Percentiles rank a stretch among this genome's conserved stretches.
Evolutionary conservation across 73 alveolate genomes (phyloP).

Genomic region (Paramecium sexaurelia): DNA sequence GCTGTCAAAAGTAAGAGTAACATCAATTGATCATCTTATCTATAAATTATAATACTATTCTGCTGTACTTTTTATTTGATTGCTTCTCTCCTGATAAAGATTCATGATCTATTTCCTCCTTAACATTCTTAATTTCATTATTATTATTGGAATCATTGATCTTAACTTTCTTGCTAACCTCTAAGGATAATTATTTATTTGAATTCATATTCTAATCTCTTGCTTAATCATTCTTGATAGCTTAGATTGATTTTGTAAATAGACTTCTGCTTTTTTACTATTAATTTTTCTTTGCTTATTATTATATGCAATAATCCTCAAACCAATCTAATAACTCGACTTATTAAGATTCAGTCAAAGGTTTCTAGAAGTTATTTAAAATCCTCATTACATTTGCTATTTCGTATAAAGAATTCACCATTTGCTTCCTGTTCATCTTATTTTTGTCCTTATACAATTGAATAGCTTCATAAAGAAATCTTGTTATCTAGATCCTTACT

Average conservation of each 20-base stretch:
- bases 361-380: neutral
- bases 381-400: neutral
- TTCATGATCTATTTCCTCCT: neutral
- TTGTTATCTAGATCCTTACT: conserved; percentile 40
- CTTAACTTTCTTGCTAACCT: neutral
- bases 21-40: neutral
- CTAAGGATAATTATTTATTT: neutral
- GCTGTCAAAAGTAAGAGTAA: conserved; percentile 13
- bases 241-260: neutral
- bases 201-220: neutral
- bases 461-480: conserved; percentile 12
- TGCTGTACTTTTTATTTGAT: neutral
- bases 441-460: neutral
- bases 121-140: neutral
- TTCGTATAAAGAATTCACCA: neutral
- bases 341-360: neutral
- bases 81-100: neutral
- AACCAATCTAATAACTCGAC: conserved; percentile 17
- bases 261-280: neutral
- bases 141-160: neutral
- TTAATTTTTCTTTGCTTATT: neutral
- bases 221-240: neutral
- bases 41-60: neutral
- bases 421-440: conserved; percentile 33
- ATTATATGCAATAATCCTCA: neutral